Percentiles rank a stretch among this genome's conserved stretches.
Evolutionary conservation across 805 yeast species (phyloP).

Genomic region (Limtongozyma cylindracea): DNA sequence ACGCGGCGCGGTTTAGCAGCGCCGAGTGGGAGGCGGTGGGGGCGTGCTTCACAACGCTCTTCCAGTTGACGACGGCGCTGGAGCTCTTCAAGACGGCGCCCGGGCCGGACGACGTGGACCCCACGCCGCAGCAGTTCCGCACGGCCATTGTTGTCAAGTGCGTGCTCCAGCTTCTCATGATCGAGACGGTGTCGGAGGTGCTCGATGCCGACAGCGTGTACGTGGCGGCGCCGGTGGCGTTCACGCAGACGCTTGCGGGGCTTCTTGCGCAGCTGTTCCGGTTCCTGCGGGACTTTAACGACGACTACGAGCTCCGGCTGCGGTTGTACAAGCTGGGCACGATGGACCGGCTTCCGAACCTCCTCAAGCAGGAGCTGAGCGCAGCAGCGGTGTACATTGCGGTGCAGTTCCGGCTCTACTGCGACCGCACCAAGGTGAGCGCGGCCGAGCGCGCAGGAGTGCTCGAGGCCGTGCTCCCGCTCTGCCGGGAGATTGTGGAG

Average conservation of each 20-base stretch:
- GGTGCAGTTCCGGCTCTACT: conserved; percentile 56
- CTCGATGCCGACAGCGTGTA: conserved; percentile 50
- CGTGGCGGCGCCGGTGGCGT: conserved; percentile 36
- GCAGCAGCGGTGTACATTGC: conserved; percentile 73
- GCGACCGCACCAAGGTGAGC: conserved; percentile 28
- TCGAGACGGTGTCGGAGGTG: conserved; percentile 64
- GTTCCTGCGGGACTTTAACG: conserved; percentile 74
- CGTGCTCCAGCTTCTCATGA: conserved; percentile 70
- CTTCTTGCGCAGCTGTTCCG: conserved; percentile 44
- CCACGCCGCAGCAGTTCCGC: conserved; percentile 11
- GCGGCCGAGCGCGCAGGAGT: conserved; percentile 19
- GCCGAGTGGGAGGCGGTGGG: conserved; percentile 59
- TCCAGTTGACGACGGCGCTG: conserved; percentile 63
- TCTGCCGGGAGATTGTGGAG: conserved; percentile 45
- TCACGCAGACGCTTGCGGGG: conserved; percentile 31
- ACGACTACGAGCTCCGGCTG: conserved; percentile 69
- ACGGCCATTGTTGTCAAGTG: conserved; percentile 77
- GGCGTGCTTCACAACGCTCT: conserved; percentile 37
- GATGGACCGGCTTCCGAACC: conserved; percentile 77
- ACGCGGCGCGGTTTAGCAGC: conserved; percentile 32
- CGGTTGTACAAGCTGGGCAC: conserved; percentile 79
- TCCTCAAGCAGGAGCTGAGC: conserved; percentile 76
- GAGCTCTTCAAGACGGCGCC: conserved; percentile 80
- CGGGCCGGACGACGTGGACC: conserved; percentile 50
- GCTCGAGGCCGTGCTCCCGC: conserved; percentile 29